Evolutionary conservation across 345 rosid species (phyloP), one percentile per base, ranked within the genome.

Genomic region (Clausena lansium): DNA sequence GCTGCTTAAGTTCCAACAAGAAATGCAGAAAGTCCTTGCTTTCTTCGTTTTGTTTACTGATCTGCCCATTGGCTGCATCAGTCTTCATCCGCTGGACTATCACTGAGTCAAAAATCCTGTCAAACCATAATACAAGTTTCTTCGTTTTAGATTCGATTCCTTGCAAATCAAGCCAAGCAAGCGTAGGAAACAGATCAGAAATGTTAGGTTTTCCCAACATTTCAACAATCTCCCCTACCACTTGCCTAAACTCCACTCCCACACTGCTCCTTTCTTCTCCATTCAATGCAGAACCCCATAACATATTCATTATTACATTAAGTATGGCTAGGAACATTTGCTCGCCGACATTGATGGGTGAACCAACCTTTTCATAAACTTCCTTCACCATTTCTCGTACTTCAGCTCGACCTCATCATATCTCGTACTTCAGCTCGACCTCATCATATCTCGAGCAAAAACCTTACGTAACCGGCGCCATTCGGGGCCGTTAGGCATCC

Each of bases 91-190:
- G 36, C 58, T 61, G 22, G 0, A 68, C 77, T 1, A 86, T 76
- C 47, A 80, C 15, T 54, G 25, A 58, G 39, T 85, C 79, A 9
- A 84, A 69, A 3, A 86, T 77, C 13, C 25, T 38, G 24, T 88
- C 89, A 5, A 87, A 81, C 77, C 75, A 76, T 14, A 60, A 14
- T 17, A 27, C 58, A 15, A 83, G 71, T 24, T 63, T 78, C 69
- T 76, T 77, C 55, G 75, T 80, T 30, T 78, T 74, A 57, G 50
- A 85, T 81, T 75, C 77, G 71, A 89, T 73, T 7, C 93, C 92
- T 19, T 91, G 93, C n/a, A 87, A 81, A 78, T 89, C 90, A 19
- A 91, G 90, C 67, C 86, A 75, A 0, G 86, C 84, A 57, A 88
- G 73, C 1, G 60, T n/a, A 0, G 91, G 92, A 52, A 87, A 84